Percentiles rank a stretch among this genome's conserved stretches.
These are phyloP conservation scores for Didymella exigua DNA, from an alignment of 2,329 filamentous ascomycete species.

Conservation along the genomic window DNA sequence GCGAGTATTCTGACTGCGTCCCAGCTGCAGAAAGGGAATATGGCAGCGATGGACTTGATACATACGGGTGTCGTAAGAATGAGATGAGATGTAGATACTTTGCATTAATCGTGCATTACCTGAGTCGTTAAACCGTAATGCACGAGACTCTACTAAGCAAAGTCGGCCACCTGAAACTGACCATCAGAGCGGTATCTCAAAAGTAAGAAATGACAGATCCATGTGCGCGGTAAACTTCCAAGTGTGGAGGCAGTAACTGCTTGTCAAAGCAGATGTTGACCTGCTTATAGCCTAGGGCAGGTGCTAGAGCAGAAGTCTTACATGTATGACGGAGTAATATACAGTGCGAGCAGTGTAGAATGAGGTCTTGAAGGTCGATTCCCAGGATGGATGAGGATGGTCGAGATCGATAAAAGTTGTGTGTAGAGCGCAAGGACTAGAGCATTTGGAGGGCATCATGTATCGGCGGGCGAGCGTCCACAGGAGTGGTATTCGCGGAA, in stretches of 20 bases:
- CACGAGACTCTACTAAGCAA: neutral
- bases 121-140: neutral
- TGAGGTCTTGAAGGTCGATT: neutral
- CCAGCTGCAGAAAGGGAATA: neutral
- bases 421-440: neutral
- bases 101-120: constrained; percentile 1
- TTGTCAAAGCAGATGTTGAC: neutral
- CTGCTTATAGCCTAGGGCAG: neutral
- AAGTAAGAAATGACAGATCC: neutral
- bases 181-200: constrained; percentile 32
- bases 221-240: neutral
- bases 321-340: neutral
- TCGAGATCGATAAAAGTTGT: neutral
- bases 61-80: neutral
- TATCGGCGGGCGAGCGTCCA: constrained; percentile 19
- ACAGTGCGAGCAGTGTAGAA: neutral
- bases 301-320: neutral
- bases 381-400: neutral
- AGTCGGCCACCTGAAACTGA: constrained; percentile 7
- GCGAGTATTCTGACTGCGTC: neutral
- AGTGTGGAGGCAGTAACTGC: neutral
- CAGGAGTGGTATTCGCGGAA: constrained; percentile 26
- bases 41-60: neutral
- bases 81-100: neutral
- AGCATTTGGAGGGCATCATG: constrained; percentile 12